A percentile compares a stretch with the other conserved stretches of the same genome.
phyloP scores from a whole-genome alignment of 108 stramenopile genomes.

The Cylindrotheca fusiformis region DNA sequence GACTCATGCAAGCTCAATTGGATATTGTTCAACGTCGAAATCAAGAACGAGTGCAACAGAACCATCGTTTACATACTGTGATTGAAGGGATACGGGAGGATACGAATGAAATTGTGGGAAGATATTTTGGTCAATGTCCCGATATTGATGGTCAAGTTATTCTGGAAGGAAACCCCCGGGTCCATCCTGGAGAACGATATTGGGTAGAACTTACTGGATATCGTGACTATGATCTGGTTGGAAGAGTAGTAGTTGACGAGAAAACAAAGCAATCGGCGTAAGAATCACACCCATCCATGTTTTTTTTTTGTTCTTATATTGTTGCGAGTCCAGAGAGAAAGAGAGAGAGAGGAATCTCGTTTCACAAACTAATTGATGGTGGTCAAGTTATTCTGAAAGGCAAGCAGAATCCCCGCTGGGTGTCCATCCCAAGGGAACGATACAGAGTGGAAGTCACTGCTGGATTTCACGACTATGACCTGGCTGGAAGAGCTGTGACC shows the following conservation, averaged over 20 bases:
- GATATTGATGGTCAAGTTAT: constrained; percentile 47
- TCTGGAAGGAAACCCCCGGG: constrained; percentile 20
- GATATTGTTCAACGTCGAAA: constrained; percentile 30
- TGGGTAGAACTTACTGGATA: constrained; percentile 37
- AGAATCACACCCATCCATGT: too few relatives aligned
- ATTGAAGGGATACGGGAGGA: constrained; percentile 34
- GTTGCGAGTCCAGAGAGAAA: too few relatives aligned
- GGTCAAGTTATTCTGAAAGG: not conserved
- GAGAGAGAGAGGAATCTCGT: too few relatives aligned
- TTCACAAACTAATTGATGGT: not conserved
- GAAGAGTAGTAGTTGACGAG: constrained; percentile 15
- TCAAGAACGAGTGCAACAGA: constrained; percentile 12
- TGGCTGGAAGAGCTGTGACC: too few relatives aligned
- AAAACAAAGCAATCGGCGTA: not conserved
- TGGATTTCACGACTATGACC: too few relatives aligned
- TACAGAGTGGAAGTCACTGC: too few relatives aligned
- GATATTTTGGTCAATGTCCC: constrained; percentile 49
- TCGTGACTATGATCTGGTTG: constrained; percentile 44
- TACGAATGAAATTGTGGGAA: constrained; percentile 26
- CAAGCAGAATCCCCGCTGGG: not conserved
- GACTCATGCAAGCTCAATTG: constrained; percentile 40
- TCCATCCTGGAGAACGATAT: constrained; percentile 35
- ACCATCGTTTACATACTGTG: constrained; percentile 26
- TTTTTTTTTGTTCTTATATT: too few relatives aligned
- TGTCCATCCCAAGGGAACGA: too few relatives aligned